Base-by-base conservation (phyloP, 2,329 filamentous ascomycete species). In the Ambrosiella cleistominuta region DNA sequence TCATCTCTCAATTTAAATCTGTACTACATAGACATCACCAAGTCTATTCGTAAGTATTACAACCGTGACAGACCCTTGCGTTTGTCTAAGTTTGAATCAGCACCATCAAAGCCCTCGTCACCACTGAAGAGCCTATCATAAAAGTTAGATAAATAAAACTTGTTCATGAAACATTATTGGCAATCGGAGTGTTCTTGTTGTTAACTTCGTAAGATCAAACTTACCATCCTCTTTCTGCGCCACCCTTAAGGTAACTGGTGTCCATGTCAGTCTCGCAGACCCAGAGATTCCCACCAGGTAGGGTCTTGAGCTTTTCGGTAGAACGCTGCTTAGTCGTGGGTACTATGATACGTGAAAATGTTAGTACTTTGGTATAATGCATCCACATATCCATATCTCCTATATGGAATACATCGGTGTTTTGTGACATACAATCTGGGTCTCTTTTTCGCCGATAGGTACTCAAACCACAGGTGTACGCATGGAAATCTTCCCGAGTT, bases 141-240 rank as follows among this genome's bases (percentile, higher is more conserved):
- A 47, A 38, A 9, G 17, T 50, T 39, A 51, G 2, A 35, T 36
- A 51, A 36, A 8, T 19, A 36, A 8, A 36, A n/a, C n/a, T 13
- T 35, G n/a, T n/a, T 11, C 13, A 17, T 36, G 56, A 58, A 59
- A 59, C 54, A 54, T 39, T 15, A 50, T 50, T 60, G 42, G 50
- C 37, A 55, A 51, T 58, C 54, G 61, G 58, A 57, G 54, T 42
- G n/a, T 1, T 19, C 8, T 47, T 17, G 19, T 47, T 15, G 44
- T 3, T 47, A 13, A n/a, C 12, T 47, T 42, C 6, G 27, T 27
- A 27, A 27, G 4, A 62, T 60, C 62, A 64, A 57, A 74, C 78
- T 68, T 66, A 93, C 89, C 91, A 97, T 67, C 89, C 89, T 72
- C 90, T 77, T 70, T 97, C 91, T 65, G 86, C 84, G 7, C 91